phyloP scores from a whole-genome alignment of 1,284 basidiomycete genomes.

The Afroboletus lepidellus region DNA sequence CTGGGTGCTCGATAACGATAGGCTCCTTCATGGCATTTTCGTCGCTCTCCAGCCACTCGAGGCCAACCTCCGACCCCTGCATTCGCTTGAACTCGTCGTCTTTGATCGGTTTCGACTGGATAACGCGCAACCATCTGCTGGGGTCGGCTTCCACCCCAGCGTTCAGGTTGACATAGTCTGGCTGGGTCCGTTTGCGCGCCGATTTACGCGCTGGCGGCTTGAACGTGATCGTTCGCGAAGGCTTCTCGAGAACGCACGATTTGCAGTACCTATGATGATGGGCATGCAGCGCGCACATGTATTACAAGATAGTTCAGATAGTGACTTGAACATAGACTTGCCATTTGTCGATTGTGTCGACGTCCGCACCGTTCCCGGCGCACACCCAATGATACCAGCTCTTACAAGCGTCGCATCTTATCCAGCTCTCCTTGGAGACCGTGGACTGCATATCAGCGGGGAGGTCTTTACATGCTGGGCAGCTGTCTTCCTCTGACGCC shows the following conservation, averaged over 20 bases:
- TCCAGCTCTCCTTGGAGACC: constrained; percentile 63
- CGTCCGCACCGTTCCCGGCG: constrained; percentile 62
- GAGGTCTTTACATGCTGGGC: constrained; percentile 43
- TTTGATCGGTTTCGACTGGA: constrained; percentile 63
- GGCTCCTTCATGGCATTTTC: constrained; percentile 73
- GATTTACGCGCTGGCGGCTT: constrained; percentile 79
- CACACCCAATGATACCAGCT: constrained; percentile 83
- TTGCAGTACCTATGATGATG: constrained; percentile 61
- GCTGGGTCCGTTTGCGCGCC: constrained; percentile 63
- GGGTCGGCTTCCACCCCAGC: constrained; percentile 62
- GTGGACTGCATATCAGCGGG: constrained; percentile 27
- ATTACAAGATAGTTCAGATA: constrained; percentile 12
- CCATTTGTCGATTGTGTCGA: constrained; percentile 63
- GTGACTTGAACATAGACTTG: constrained; percentile 30
- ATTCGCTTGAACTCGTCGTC: constrained; percentile 64
- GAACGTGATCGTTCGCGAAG: constrained; percentile 63
- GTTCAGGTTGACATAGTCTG: constrained; percentile 76
- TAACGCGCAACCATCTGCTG: constrained; percentile 62
- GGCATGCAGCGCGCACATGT: constrained; percentile 12
- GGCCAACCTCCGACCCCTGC: constrained; percentile 60
- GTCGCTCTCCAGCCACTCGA: constrained; percentile 73
- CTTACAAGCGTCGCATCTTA: constrained; percentile 75
- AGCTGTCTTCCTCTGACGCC: constrained; percentile 36
- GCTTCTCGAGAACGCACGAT: constrained; percentile 56
- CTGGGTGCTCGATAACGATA: constrained; percentile 69